A percentile compares a stretch with the other conserved stretches of the same genome.
Evolutionary conservation across 805 yeast species (phyloP).

Genomic region (Grigorovia yakushimaensis): DNA sequence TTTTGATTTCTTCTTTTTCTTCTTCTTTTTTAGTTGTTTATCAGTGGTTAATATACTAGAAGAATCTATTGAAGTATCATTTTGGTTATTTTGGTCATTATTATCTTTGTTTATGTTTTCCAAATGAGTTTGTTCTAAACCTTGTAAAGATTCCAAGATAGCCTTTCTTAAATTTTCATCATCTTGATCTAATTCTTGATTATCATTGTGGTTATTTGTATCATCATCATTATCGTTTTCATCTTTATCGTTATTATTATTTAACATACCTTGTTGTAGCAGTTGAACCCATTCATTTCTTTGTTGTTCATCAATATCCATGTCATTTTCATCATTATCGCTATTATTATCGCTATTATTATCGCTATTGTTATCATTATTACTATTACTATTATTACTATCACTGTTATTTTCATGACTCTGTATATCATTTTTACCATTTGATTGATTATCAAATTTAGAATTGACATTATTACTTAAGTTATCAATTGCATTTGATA

Average conservation of each 20-base stretch:
- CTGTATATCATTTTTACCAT: neutral
- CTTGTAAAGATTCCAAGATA: slow-evolving; percentile 24
- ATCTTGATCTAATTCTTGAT: slow-evolving; percentile 22
- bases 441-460: neutral
- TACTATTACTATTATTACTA: slow-evolving; percentile 8
- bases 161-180: slow-evolving; percentile 28
- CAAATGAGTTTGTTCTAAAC: slow-evolving; percentile 6
- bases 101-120: neutral
- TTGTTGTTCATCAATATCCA: slow-evolving; percentile 11
- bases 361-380: slow-evolving; percentile 6
- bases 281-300: slow-evolving; percentile 21
- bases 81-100: neutral
- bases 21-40: slow-evolving; percentile 5
- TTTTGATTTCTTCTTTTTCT: slow-evolving; percentile 3
- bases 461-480: slow-evolving; percentile 9
- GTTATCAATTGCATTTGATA: slow-evolving; percentile 31
- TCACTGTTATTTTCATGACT: neutral
- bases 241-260: slow-evolving; percentile 7
- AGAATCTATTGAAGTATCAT: neutral
- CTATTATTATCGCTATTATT: slow-evolving; percentile 12
- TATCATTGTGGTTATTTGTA: slow-evolving; percentile 3
- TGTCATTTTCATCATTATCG: neutral
- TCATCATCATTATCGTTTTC: neutral
- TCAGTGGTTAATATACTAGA: neutral
- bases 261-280: slow-evolving; percentile 22